Evolutionary conservation across 768 basidiomycete species (phyloP), one percentile per base, ranked within the genome.

Genomic region (Boletus speciosus): DNA sequence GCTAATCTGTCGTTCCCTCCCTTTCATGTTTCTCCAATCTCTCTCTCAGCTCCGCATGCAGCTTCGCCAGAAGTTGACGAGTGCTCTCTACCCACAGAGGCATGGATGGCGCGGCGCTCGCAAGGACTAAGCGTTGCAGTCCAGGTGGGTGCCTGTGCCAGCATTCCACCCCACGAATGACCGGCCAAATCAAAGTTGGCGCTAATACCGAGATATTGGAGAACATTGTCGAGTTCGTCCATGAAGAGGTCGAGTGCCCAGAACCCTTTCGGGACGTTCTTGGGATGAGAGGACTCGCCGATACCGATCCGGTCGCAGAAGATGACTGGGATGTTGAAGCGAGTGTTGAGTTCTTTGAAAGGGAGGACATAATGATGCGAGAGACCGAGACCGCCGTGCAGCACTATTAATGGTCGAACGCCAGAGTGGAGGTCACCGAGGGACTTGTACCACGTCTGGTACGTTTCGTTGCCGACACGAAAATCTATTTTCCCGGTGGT

Each of bases 111-210:
- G 71, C 67, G 0, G 70, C 62, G 31, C 71, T 74, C 6, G 67
- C 62, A 16, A 76, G 58, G 27, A 75, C 65, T 1, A 76, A 57
- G 9, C 64, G 72, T 42, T 65, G 71, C 11, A 81, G 54, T 0
- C 77, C 77, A 0, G 48, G 23, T 3, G 78, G 78, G n/a, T 74
- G 68, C 12, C 69, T 66, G 15, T 67, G 69, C 80, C 9, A 84
- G 69, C 68, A 81, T 81, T 1, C 77, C 81, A 12, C 83, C 83
- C 82, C 82, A 82, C 5, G 79, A 82, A 45, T 84, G 82, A 0
- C 83, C 83, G 1, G 76, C 57, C 2, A 84, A 61, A 57, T 76
- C 72, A 61, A 75, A 83, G n/a, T 62, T 56, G 6, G 64, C 59
- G 9, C 62, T 40, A 54, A 83, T 74, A 0, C 67, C 72, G 19